Base-by-base conservation (phyloP, 225 moss, liverwort and hornwort genomes). In the Bryum argenteum region DNA sequence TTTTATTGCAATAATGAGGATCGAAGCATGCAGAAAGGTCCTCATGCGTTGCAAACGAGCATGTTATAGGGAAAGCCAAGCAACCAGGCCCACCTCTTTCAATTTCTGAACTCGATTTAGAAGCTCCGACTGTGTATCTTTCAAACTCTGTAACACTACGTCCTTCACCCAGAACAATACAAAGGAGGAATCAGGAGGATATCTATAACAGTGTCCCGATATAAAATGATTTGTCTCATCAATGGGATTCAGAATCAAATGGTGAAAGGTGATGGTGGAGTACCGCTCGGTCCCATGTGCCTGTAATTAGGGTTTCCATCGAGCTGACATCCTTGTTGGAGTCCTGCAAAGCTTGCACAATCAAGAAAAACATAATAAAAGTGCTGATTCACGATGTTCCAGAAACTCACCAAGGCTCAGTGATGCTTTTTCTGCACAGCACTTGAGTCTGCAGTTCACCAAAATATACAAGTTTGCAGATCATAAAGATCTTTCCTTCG, bases 241-340 rank as follows among this genome's bases (percentile, higher is more conserved):
- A 33, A 6, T 33, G 33, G 5, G 60, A 53, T 9, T 63, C 1
- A 1, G 18, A 63, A 54, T 53, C 41, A 41, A 24, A 41, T 53
- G 18, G n/a, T 0, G 42, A 23, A 28, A 28, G 52, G 22, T 45
- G 66, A 41, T 33, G 14, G 16, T 57, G 41, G 59, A 16, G 42
- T 74, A 82, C 82, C 71, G 79, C 75, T 75, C 75, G 75, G 72
- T 82, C 79, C 82, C 82, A 82, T 3, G 72, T 54, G 15, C 53
- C 61, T 1, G 63, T 6, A 17, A 79, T 79, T 67, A 82, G 78
- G 78, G 71, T 71, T 75, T 75, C 79, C 71, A 79, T 5, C 18
- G 64, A 44, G 43, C 16, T 45, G 2, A 53, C 75, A 16, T 77
- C 63, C 77, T 44, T 19, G 1, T 69, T 69, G 7, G 47, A 64